A percentile compares a stretch with the other conserved stretches of the same genome.
phyloP scores from a whole-genome alignment of 2,329 filamentous ascomycete species.

The Pleoardoris graminearum region DNA sequence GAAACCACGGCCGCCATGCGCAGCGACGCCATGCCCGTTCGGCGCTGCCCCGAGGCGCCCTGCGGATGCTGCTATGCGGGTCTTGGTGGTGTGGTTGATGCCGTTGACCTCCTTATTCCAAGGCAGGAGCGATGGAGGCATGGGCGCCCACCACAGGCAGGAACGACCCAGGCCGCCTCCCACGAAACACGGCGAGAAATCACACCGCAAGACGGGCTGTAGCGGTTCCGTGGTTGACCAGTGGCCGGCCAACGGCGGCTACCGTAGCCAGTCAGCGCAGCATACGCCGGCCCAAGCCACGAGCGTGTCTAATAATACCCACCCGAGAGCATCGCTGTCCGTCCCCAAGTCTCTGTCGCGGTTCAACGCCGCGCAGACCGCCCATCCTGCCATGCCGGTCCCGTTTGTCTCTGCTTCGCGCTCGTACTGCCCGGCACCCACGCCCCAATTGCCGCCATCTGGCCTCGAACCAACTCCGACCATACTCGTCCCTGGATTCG shows the following conservation, averaged over 20 bases:
- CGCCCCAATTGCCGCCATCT: neutral
- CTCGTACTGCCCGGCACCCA: neutral
- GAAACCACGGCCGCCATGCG: slow-evolving; percentile 16
- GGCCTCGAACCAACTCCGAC: neutral
- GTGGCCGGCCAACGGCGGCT: slow-evolving; percentile 1
- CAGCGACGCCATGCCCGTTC: slow-evolving; percentile 5
- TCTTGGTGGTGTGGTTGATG: neutral
- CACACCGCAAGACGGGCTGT: neutral
- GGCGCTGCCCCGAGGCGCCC: neutral
- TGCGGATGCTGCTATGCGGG: neutral
- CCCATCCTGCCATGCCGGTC: neutral
- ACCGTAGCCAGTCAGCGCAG: neutral
- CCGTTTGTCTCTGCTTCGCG: neutral
- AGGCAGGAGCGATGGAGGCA: neutral
- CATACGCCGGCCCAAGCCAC: neutral
- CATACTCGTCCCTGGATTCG: neutral
- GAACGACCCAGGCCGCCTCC: neutral
- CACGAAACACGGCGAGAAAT: neutral
- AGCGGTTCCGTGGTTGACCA: neutral
- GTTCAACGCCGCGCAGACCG: neutral
- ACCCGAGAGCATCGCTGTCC: neutral
- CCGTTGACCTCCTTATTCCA: neutral
- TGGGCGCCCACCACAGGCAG: neutral
- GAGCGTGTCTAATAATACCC: slow-evolving; percentile 5
- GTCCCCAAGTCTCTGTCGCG: neutral